Percentiles rank a stretch among this genome's conserved stretches.
Evolutionary conservation across 768 basidiomycete genomes (phyloP).

Genomic region (Trametes maxima): DNA sequence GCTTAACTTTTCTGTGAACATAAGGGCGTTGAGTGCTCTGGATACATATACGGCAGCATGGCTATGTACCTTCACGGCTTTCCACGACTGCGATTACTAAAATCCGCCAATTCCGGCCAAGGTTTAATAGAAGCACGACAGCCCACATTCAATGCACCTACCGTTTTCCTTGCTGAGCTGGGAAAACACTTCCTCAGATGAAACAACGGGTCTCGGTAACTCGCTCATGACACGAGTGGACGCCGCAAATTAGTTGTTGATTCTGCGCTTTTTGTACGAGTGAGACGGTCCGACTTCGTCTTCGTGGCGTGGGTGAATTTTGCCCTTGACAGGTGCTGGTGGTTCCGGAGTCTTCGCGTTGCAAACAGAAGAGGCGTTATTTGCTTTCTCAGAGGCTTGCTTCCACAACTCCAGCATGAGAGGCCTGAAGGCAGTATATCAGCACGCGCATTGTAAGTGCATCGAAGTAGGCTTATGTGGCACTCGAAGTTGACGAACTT

Average conservation of each 20-base stretch:
- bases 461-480: too few relatives aligned
- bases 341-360: slow-evolving; percentile 26
- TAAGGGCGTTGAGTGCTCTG: background rate
- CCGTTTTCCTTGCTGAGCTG: slow-evolving; percentile 10
- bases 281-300: background rate
- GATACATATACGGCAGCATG: background rate
- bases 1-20: slow-evolving; percentile 10
- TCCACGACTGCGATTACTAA: slow-evolving; percentile 15
- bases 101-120: background rate
- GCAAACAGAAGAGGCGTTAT: too few relatives aligned
- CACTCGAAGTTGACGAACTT: too few relatives aligned
- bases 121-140: background rate
- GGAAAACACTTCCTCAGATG: background rate
- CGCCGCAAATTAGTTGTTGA: background rate
- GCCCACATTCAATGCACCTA: background rate
- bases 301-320: background rate
- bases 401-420: slow-evolving; percentile 56
- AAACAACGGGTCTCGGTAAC: background rate
- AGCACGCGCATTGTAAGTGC: background rate
- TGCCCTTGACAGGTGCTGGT: background rate
- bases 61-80: slow-evolving; percentile 5
- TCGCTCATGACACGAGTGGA: background rate
- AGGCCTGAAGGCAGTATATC: background rate
- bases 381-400: slow-evolving; percentile 44
- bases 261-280: too few relatives aligned